Base-by-base conservation (phyloP, 495 filamentous ascomycete species). In the Rostrohypoxylon terebratum region DNA sequence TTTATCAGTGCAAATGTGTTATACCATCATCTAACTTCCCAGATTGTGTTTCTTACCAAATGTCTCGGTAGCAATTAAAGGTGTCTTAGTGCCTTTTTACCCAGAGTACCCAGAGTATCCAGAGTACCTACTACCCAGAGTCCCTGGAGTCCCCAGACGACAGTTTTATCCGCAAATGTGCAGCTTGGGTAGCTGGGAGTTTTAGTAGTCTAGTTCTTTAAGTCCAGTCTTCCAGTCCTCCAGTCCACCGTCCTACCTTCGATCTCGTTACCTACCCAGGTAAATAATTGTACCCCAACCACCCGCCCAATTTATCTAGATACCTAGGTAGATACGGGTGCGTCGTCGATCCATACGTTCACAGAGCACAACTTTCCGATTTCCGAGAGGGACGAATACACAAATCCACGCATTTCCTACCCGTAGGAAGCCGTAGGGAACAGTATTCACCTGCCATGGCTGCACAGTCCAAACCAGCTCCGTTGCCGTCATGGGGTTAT, bases 401-500 rank as follows among this genome's bases (percentile, higher is more conserved):
- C 20, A 9, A 13, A 18, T 34, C 25, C 31, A 51, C 53, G 33
- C 20, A 14, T 13, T 25, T 34, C 34, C 31, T 28, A n/a, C 21
- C 16, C 34, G 47, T 61, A 54, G 40, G 40, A 48, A 44, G 21
- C 16, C 34, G 47, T 65, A 54, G 40, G 40, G 38, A 44, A 45
- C 28, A 34, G 48, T 42, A 23, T 50, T 47, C 58, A 18, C 18
- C 69, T 31, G 62, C 68, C 50, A 98, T 98, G 94, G 84, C 90
- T 51, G 90, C 82, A 50, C 92, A 93, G 81, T 94, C 94, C 40
- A 96, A 96, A 80, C 89, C 90, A 62, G 87, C 82, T 28, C 78
- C 85, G 44, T 87, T 99, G 65, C 93, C 96, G 23, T 94, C 96
- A 59, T 98, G 96, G 96, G 95, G 94, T 33, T 90, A 88, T 76